Base-by-base conservation (phyloP, 352 stramenopile species). In the Phytophthora ohioensis region DNA sequence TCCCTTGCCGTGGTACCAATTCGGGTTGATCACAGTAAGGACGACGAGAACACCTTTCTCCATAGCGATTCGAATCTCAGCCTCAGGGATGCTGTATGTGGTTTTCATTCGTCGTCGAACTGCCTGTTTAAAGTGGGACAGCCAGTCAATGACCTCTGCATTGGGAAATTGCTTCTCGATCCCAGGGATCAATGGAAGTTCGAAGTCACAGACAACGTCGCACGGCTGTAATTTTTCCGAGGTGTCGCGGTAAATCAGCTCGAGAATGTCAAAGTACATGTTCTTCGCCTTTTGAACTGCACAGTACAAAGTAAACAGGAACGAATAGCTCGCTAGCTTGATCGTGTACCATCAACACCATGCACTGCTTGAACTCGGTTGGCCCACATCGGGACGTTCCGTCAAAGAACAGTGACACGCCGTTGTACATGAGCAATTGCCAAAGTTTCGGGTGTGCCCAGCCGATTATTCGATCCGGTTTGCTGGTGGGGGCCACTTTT, bases 311-410 rank as follows among this genome's bases (percentile, higher is more conserved):
- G 39, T 60, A 60, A 0, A 60, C 38, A 9, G 38, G 54, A 5
- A 60, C 15, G 31, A 60, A 60, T 3, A 52, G 13, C 54, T 49
- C 45, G 17, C 57, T 64, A n/a, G 57, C 46, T 21, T 65, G 30
- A 34, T 57, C 46, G n/a, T 65, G 46, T 15, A 57, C 46, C 57
- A 65, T 65, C 9, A 57, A 7, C 0, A 65, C 36, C 35, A 57
- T 65, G 6, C 21, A 57, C 12, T 52, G 13, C 15, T 65, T 51
- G 17, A 65, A 65, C 12, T 51, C 46, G 7, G 27, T 43, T 0
- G 46, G 35, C n/a, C 45, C 46, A 4, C 46, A 52, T 7, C 35
- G 47, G 15, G 52, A 65, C 5, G 57, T 43, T 8, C 21, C 35
- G 46, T 52, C 35, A 11, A 65, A 64, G 12, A 57, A 43, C 13